Conservation (phyloP, 2,329 filamentous ascomycete species). For the Aspergillus terreus region DNA sequence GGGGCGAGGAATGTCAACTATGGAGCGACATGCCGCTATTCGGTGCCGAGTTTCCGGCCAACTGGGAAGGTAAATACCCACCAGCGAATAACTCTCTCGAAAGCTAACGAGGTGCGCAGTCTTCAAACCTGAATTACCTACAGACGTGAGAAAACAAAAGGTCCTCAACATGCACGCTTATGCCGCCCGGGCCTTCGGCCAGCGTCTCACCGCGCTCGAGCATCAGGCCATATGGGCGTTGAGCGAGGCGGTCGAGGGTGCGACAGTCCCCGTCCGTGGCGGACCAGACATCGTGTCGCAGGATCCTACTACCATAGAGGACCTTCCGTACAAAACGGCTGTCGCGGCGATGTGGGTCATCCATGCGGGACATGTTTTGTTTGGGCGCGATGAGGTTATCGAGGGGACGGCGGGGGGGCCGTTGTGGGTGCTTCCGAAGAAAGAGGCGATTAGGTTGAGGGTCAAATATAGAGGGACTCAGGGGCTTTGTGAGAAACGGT, state of each 20-base stretch:
- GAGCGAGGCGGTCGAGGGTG: not conserved
- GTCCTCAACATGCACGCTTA: not conserved
- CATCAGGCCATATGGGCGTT: not conserved
- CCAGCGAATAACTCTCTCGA: not conserved
- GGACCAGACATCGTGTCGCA: not conserved
- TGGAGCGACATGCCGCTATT: not conserved
- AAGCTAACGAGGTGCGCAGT: not conserved
- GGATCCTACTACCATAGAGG: not conserved
- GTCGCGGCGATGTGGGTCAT: not conserved
- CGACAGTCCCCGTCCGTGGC: not conserved
- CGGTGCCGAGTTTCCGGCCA: not conserved
- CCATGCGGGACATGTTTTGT: conserved; percentile 1
- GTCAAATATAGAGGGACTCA: not conserved
- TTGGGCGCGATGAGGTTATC: not conserved
- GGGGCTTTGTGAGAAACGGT: not conserved
- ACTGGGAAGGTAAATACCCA: not conserved
- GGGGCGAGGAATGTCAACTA: not conserved
- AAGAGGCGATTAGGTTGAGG: not conserved
- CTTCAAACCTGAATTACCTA: not conserved
- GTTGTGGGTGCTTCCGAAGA: not conserved
- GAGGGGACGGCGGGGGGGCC: not conserved
- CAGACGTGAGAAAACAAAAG: not conserved
- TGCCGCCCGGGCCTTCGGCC: not conserved
- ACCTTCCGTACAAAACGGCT: not conserved
- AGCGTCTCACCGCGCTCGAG: not conserved